Evolutionary conservation across 129 eudicot species (phyloP), one percentile per base, ranked within the genome.

Genomic region (Arctium minus): DNA sequence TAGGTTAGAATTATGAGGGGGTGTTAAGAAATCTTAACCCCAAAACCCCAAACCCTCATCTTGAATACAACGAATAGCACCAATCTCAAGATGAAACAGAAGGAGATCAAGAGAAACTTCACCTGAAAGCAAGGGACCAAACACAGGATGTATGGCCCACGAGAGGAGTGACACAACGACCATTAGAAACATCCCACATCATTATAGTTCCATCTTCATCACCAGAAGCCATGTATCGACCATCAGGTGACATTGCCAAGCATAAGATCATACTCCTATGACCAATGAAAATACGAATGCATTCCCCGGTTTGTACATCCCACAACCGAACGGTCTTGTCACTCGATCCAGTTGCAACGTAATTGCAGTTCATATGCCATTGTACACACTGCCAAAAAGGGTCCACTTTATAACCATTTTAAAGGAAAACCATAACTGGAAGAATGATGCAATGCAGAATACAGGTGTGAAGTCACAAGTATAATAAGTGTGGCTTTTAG

Each of bases 181-280:
- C 99, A 67, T 87, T 93, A 60, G 97, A 87, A 39, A 96, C 88
- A 82, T 96, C 99, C 99, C 98, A 96, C 98, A 96, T 93, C 99
- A 96, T 92, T 81, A 96, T 89, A 12, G 92, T 88, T 38, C 99
- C 99, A 75, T 96, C 99, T 85, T 96, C 99, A 82, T 96, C 99
- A 44, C 98, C 99, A 80, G 99, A 96, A 44, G 99, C 99, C 96
- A 96, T 90, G 65, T 96, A 96, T 46, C 97, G 92, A 40, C 99
- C 99, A 84, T 96, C 98, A 56, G 99, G 99, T 33, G 99, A 93
- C 99, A 96, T 93, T 50, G 98, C 98, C 86, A 96, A 77, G 31
- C 88, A 90, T 79, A 96, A 87, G 71, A 96, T 75, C 87, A 91
- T 91, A 86, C 97, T 96, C 83, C 99, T 89, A 72, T 96, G 99